Conservation (phyloP, 2,329 filamentous ascomycete species). For the Arthrobotrys iridis region DNA sequence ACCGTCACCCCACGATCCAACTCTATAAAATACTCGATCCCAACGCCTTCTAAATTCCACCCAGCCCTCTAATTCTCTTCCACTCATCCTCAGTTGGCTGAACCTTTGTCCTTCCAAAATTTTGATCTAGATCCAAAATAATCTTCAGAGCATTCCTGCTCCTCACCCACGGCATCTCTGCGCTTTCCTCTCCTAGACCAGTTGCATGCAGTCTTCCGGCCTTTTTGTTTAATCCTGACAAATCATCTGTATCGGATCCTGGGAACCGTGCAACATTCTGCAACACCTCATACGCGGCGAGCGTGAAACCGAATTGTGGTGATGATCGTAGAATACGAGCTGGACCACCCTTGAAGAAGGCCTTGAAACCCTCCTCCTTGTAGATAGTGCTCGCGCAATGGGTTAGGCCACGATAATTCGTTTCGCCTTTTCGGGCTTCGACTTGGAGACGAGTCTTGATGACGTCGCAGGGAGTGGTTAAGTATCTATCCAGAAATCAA, state of each 20-base stretch:
- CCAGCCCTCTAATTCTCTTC: conserved; percentile 56
- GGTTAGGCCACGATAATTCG: conserved; percentile 80
- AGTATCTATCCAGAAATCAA: conserved; percentile 67
- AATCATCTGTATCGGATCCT: conserved; percentile 62
- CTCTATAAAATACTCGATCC: conserved; percentile 2
- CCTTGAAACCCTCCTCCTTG: conserved; percentile 90
- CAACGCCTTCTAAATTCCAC: not conserved
- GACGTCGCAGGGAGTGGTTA: conserved; percentile 97
- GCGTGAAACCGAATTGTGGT: conserved; percentile 96
- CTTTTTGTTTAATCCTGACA: conserved; percentile 34
- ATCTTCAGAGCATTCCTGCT: conserved; percentile 95
- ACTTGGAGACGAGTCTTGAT: conserved; percentile 99
- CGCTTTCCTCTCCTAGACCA: conserved; percentile 61
- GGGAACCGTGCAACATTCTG: conserved; percentile 83
- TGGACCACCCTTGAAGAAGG: conserved; percentile 98
- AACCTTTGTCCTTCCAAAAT: conserved; percentile 81
- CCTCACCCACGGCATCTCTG: conserved; percentile 69
- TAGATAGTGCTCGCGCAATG: conserved; percentile 85
- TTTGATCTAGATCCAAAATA: conserved; percentile 90
- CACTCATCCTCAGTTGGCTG: conserved; percentile 60
- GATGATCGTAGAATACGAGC: conserved; percentile 94
- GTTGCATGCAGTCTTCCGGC: conserved; percentile 66
- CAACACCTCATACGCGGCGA: conserved; percentile 92
- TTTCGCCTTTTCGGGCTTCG: conserved; percentile 94
- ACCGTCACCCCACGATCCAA: conserved; percentile 31